Percentiles rank a stretch among this genome's conserved stretches.
Evolutionary conservation across 345 rosid genomes (phyloP).

Genomic region (Noccaea bulbosa): DNA sequence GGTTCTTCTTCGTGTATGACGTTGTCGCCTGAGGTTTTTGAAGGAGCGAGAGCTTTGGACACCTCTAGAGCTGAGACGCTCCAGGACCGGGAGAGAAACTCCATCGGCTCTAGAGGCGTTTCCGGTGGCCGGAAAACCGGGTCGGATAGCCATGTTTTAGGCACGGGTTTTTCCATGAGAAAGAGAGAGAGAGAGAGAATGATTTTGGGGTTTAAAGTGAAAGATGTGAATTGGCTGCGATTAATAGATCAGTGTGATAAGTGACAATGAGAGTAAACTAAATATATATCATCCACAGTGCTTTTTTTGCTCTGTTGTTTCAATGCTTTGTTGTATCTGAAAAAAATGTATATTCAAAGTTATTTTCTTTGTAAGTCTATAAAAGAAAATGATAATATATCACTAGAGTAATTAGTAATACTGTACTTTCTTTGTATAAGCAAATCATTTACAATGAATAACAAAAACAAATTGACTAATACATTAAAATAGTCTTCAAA

Average conservation of each 20-base stretch:
- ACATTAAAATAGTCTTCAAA: too few species aligned
- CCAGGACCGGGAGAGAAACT: conserved; percentile 95
- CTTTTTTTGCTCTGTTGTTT: not conserved
- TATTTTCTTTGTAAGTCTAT: too few species aligned
- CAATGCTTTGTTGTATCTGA: not conserved
- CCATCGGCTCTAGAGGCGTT: conserved; percentile 86
- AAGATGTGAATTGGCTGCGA: conserved; percentile 32
- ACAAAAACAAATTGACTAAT: too few species aligned
- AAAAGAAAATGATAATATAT: too few species aligned
- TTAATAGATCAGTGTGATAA: conserved; percentile 22
- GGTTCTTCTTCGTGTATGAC: conserved; percentile 56
- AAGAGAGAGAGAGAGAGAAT: not conserved
- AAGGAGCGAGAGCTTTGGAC: conserved; percentile 61
- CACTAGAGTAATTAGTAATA: too few species aligned
- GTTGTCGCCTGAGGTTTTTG: conserved; percentile 40
- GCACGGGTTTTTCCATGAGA: conserved; percentile 56
- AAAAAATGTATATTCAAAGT: too few species aligned
- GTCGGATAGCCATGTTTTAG: conserved; percentile 61
- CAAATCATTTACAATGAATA: too few species aligned
- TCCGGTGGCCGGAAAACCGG: conserved; percentile 76
- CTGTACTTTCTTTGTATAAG: too few species aligned
- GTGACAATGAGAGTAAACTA: conserved; percentile 30
- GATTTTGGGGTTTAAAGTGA: not conserved
- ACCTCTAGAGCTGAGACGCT: conserved; percentile 83
- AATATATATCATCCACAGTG: not conserved